Evolutionary conservation across 2,329 filamentous ascomycete genomes (phyloP), one percentile per base, ranked within the genome.

Genomic region (Aureobasidium zeae): DNA sequence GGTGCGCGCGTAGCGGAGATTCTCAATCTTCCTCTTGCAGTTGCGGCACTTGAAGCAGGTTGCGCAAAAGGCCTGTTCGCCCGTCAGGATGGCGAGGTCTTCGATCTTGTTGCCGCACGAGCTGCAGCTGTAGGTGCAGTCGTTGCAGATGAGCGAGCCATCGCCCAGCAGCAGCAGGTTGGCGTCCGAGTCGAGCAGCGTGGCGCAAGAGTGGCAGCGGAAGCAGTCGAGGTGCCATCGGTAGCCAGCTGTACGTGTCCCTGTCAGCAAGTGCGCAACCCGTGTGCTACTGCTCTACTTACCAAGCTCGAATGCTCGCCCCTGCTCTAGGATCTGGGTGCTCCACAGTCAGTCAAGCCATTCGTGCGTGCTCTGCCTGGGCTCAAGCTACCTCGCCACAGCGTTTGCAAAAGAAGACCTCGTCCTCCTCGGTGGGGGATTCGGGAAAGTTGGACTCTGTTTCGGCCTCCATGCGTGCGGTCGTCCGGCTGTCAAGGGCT

Each of bases 171-270:
- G 82, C 39, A 98, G 80, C 37, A 98, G 81, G 66, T 96, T 96
- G 56, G 91, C 91, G 61, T 98, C 89, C 49, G 91, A 96, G 69
- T 98, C 91, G 67, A 98, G 86, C 46, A 95, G 79, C 48, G 88
- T 95, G 58, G 80, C 79, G 72, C 89, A 98, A 45, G 85, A 93
- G 64, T 94, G 91, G 74, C 89, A 96, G 61, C 88, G 83, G 69
- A 98, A 98, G 71, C 91, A 98, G 69, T 95, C 85, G 59, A 98
- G 85, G 72, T 98, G 91, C 91, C 89, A 96, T 74, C 89, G 78
- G 64, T 94, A 91, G 51, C 88, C 88, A 63, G 89, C 88, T 94
- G 55, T 45, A 48, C 15, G 53, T 36, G 54, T 57, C 33, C 38
- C 13, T 48, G 60, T 62, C 53, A 57, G 56, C 61, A 51, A 60